Evolutionary conservation across 2,329 filamentous ascomycete genomes (phyloP).

Genomic region (Arthrobotrys iridis): DNA sequence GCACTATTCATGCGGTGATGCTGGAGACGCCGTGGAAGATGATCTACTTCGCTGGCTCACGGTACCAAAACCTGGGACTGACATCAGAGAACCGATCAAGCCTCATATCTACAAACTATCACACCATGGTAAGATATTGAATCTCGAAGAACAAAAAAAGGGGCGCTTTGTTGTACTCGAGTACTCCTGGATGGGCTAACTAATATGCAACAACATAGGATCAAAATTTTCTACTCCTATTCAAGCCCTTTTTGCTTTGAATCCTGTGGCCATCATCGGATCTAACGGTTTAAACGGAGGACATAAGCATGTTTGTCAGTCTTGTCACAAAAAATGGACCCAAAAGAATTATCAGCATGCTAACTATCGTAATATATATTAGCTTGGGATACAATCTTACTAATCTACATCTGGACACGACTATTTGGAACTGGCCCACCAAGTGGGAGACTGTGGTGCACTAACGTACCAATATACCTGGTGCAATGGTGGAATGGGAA

Average conservation of each 20-base stretch:
- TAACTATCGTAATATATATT: background rate
- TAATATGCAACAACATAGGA: background rate
- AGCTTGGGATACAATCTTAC: background rate
- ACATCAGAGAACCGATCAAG: background rate
- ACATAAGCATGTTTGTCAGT: slow-evolving; percentile 10
- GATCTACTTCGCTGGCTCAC: slow-evolving; percentile 10
- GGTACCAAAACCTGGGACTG: background rate
- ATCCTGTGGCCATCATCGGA: slow-evolving; percentile 11
- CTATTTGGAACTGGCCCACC: background rate
- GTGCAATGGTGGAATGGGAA: background rate
- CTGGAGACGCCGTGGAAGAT: slow-evolving; percentile 2
- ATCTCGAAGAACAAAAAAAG: too few relatives aligned
- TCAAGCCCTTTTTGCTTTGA: background rate
- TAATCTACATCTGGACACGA: slow-evolving; percentile 1
- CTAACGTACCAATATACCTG: slow-evolving; percentile 1
- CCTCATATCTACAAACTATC: slow-evolving; percentile 35
- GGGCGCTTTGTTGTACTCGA: too few relatives aligned
- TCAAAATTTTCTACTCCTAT: slow-evolving; percentile 27
- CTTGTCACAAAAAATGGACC: too few relatives aligned
- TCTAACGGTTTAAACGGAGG: background rate
- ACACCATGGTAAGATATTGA: slow-evolving; percentile 54
- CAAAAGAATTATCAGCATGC: too few relatives aligned
- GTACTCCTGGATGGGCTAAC: too few relatives aligned
- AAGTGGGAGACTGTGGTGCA: background rate
- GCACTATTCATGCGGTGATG: slow-evolving; percentile 51